These are phyloP conservation scores for Mucor velutinosus DNA, from an alignment of 371 early-diverging fungal species.

Conservation along the genomic window DNA sequence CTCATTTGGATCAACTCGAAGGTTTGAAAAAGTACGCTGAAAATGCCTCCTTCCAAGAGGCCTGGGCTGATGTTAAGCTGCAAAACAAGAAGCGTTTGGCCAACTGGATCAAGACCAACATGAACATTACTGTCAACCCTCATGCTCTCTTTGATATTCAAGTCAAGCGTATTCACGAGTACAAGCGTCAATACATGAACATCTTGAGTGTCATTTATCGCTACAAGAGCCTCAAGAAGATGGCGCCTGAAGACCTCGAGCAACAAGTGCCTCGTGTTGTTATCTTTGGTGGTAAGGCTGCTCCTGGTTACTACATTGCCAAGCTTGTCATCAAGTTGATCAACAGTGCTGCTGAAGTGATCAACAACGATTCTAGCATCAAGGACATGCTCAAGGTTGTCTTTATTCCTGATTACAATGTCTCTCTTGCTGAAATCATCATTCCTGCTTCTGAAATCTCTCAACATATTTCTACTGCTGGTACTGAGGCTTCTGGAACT, in stretches of 20 bases:
- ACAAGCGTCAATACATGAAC: slow-evolving; percentile 97
- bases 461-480: slow-evolving; percentile 91
- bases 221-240: slow-evolving; percentile 75
- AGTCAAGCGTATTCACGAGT: slow-evolving; percentile 95
- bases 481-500: slow-evolving; percentile 95
- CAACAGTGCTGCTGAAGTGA: slow-evolving; percentile 83
- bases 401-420: slow-evolving; percentile 95
- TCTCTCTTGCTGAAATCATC: slow-evolving; percentile 88
- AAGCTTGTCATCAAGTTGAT: slow-evolving; percentile 95
- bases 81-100: slow-evolving; percentile 88
- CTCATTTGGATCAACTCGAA: slow-evolving; percentile 63
- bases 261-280: slow-evolving; percentile 71
- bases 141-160: slow-evolving; percentile 92
- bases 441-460: slow-evolving; percentile 94
- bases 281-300: slow-evolving; percentile 84
- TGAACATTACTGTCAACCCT: slow-evolving; percentile 72
- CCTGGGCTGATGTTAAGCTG: slow-evolving; percentile 86
- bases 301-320: slow-evolving; percentile 95
- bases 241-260: slow-evolving; percentile 63
- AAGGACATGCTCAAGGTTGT: slow-evolving; percentile 85
- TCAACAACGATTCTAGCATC: slow-evolving; percentile 82
- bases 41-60: slow-evolving; percentile 70
- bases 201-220: slow-evolving; percentile 89
- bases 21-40: slow-evolving; percentile 62
- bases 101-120: slow-evolving; percentile 67